Evolutionary conservation across 2,329 filamentous ascomycete species (phyloP).

Genomic region (Fusarium dlaminii): DNA sequence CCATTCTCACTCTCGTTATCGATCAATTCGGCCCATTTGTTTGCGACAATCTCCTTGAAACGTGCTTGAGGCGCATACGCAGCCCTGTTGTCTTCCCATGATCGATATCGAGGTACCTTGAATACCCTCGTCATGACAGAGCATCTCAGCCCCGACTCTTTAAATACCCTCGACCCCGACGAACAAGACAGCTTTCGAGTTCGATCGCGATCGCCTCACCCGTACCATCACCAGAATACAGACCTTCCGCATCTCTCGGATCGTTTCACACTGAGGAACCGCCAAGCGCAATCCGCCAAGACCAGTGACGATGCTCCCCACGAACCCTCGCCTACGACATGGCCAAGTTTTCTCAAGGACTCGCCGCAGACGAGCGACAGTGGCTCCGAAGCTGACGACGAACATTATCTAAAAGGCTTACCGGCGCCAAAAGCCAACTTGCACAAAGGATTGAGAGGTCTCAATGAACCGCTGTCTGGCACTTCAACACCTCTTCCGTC

Average conservation of each 20-base stretch:
- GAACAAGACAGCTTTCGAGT: constrained; percentile 56
- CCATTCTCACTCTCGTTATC: background rate
- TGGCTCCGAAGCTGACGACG: constrained; percentile 94
- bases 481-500: constrained; percentile 65
- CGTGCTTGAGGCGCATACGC: constrained; percentile 34
- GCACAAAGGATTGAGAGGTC: constrained; percentile 80
- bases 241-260: constrained; percentile 65
- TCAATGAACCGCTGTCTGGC: constrained; percentile 63
- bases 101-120: constrained; percentile 36
- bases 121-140: constrained; percentile 57
- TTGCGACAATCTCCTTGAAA: constrained; percentile 2
- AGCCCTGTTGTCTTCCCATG: constrained; percentile 44
- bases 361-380: constrained; percentile 80
- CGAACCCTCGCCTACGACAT: constrained; percentile 39
- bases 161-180: constrained; percentile 46
- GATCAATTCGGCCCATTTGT: background rate
- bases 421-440: constrained; percentile 78
- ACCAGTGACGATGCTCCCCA: constrained; percentile 32
- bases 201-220: constrained; percentile 72
- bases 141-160: constrained; percentile 51
- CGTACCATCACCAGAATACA: constrained; percentile 69
- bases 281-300: constrained; percentile 27
- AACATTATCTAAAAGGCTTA: constrained; percentile 85
- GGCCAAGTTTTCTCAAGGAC: constrained; percentile 55
- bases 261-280: constrained; percentile 42